Conservation (phyloP, 2,329 filamentous ascomycete genomes). For the Achaetomium macrosporum region DNA sequence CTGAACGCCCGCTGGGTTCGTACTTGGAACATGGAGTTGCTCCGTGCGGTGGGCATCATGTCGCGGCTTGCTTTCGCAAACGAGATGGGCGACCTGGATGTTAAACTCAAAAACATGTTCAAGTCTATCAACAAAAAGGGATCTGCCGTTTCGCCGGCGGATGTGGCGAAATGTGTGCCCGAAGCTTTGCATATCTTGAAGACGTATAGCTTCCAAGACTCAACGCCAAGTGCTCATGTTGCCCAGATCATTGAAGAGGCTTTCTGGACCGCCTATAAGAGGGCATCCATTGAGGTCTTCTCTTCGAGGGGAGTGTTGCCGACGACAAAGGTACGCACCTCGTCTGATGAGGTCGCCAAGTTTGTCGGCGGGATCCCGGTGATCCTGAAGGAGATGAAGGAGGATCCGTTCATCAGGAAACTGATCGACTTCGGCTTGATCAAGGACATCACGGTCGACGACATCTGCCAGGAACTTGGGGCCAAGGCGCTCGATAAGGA, state of each 20-base stretch:
- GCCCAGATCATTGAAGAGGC: conserved; percentile 87
- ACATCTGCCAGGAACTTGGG: conserved; percentile 79
- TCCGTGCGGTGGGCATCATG: conserved; percentile 84
- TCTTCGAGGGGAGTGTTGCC: conserved; percentile 82
- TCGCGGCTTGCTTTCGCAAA: conserved; percentile 80
- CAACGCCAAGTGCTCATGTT: conserved; percentile 79
- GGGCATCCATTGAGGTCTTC: conserved; percentile 77
- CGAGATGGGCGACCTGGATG: conserved; percentile 74
- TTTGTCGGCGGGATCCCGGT: conserved; percentile 89
- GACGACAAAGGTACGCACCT: conserved; percentile 77
- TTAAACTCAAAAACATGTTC: conserved; percentile 45
- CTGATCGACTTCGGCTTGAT: conserved; percentile 80
- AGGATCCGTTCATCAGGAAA: conserved; percentile 70
- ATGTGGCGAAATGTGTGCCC: conserved; percentile 63
- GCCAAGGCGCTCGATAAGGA: conserved; percentile 71
- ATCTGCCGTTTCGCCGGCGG: conserved; percentile 53
- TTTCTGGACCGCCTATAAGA: conserved; percentile 88
- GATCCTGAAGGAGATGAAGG: conserved; percentile 68
- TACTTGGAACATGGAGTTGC: conserved; percentile 91
- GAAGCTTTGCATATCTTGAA: conserved; percentile 78
- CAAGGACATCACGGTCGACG: conserved; percentile 78
- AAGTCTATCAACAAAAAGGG: conserved; percentile 31
- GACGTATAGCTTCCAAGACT: conserved; percentile 83
- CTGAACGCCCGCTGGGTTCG: conserved; percentile 92
- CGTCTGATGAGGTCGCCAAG: conserved; percentile 54